A percentile compares a stretch with the other conserved stretches of the same genome.
Evolutionary conservation across 2,329 filamentous ascomycete species (phyloP).

Genomic region (Shiraia sp.): DNA sequence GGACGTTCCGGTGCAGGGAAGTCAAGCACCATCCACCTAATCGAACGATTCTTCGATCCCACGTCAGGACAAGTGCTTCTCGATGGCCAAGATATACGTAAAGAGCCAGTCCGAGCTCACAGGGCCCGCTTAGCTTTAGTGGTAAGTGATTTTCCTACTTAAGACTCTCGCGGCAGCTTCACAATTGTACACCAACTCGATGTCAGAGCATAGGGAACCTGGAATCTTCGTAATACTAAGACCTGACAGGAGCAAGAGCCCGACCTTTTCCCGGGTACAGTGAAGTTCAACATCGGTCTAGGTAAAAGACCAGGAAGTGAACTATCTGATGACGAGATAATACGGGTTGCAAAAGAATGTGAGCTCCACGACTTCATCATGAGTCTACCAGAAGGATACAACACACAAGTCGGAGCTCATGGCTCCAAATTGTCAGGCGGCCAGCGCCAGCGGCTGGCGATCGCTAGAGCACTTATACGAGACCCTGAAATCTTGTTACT

Average conservation of each 20-base stretch:
- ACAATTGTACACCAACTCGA: no score
- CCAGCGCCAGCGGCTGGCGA: slow-evolving; percentile 52
- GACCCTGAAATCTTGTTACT: slow-evolving; percentile 52
- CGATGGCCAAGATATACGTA: slow-evolving; percentile 48
- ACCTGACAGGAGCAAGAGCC: slow-evolving; percentile 45
- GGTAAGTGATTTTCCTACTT: slow-evolving; percentile 15
- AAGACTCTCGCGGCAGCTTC: background rate
- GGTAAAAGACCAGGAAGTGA: slow-evolving; percentile 38
- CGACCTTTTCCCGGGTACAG: slow-evolving; percentile 50
- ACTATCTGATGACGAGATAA: slow-evolving; percentile 30
- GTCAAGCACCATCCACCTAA: slow-evolving; percentile 50
- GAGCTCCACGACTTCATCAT: slow-evolving; percentile 54
- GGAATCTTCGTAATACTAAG: slow-evolving; percentile 1
- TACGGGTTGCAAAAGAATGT: slow-evolving; percentile 46
- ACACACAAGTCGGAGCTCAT: slow-evolving; percentile 50
- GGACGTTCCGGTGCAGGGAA: slow-evolving; percentile 53
- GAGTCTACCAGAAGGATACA: slow-evolving; percentile 52
- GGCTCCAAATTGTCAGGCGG: slow-evolving; percentile 51
- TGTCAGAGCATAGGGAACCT: no score
- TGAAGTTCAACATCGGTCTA: slow-evolving; percentile 50
- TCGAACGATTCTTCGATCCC: slow-evolving; percentile 52
- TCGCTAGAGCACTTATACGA: slow-evolving; percentile 52
- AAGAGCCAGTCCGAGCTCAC: slow-evolving; percentile 41
- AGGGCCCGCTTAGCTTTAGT: slow-evolving; percentile 49
- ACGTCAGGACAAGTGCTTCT: slow-evolving; percentile 45